These are phyloP conservation scores for Populus simonii DNA, from an alignment of 345 rosid genomes.

Conservation along the genomic window DNA sequence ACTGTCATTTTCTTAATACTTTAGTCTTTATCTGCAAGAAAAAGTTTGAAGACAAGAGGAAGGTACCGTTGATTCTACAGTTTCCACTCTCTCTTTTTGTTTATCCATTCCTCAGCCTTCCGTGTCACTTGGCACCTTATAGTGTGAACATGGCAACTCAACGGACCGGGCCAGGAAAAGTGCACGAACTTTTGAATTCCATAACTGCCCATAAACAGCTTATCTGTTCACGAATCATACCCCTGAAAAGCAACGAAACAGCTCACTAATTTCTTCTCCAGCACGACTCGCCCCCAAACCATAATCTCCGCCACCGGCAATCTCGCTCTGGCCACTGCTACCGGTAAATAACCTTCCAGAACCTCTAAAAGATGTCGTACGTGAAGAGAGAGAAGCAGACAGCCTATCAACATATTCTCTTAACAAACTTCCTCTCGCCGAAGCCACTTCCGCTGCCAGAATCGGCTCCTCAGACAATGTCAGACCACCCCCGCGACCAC, in stretches of 20 bases:
- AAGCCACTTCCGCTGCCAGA: slow-evolving; percentile 56
- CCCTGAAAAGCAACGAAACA: slow-evolving; percentile 89
- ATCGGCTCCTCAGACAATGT: slow-evolving; percentile 27
- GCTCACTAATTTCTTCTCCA: slow-evolving; percentile 89
- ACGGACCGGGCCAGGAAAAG: neutral
- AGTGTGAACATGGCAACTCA: slow-evolving; percentile 2
- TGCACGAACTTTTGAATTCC: neutral
- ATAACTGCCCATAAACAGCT: neutral
- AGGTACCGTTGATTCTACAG: neutral
- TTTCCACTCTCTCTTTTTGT: neutral
- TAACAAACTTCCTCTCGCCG: slow-evolving; percentile 68
- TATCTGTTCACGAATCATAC: slow-evolving; percentile 35
- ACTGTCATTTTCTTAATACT: neutral
- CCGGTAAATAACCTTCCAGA: slow-evolving; percentile 77
- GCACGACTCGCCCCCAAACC: slow-evolving; percentile 57
- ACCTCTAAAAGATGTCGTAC: slow-evolving; percentile 66
- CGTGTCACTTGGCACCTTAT: neutral
- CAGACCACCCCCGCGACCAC: slow-evolving; percentile 4
- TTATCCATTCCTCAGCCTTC: neutral
- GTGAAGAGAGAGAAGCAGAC: slow-evolving; percentile 61
- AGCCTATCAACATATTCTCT: slow-evolving; percentile 82
- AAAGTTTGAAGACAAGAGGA: neutral
- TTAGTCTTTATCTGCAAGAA: neutral
- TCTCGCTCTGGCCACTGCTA: slow-evolving; percentile 76
- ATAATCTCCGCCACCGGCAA: slow-evolving; percentile 39